These are phyloP conservation scores for Solanum medicagineum DNA, from an alignment of 257 asterid species.

Conservation along the genomic window DNA sequence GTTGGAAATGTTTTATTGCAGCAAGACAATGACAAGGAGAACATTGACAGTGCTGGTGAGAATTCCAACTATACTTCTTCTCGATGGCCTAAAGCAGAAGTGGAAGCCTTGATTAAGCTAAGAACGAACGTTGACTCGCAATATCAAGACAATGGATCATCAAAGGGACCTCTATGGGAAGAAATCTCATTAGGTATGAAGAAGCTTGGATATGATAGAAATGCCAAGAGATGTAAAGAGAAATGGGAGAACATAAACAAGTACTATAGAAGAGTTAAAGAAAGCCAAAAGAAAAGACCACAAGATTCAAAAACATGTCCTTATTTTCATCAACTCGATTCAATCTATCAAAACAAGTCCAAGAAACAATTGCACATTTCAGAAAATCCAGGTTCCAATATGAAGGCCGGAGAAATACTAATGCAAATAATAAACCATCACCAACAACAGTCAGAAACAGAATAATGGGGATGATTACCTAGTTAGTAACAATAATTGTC, in stretches of 20 bases:
- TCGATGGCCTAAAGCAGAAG: conserved; percentile 75
- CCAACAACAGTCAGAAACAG: conserved; percentile 16
- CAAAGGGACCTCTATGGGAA: conserved; percentile 70
- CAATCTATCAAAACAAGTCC: conserved; percentile 42
- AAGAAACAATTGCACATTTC: conserved; percentile 16
- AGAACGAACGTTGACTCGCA: conserved; percentile 46
- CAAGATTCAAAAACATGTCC: conserved; percentile 64
- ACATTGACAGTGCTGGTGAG: conserved; percentile 14
- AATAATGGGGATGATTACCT: conserved; percentile 19
- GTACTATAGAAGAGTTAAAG: conserved; percentile 66
- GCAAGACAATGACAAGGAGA: conserved; percentile 8
- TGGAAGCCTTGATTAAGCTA: conserved; percentile 55
- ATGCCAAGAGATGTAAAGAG: conserved; percentile 73
- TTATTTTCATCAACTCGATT: conserved; percentile 51
- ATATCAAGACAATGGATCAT: conserved; percentile 38
- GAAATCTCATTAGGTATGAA: conserved; percentile 58
- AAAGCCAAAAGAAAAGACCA: conserved; percentile 52
- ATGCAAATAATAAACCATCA: conserved; percentile 58
- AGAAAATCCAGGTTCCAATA: conserved; percentile 20
- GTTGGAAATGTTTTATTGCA: conserved; percentile 1
- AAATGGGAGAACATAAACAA: conserved; percentile 89
- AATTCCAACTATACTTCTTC: conserved; percentile 38
- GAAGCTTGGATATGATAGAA: conserved; percentile 53
- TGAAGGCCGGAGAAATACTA: conserved; percentile 49
- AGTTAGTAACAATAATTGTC: neutral